These are phyloP conservation scores for Simplicillium aogashimaense DNA, from an alignment of 2,329 filamentous ascomycete species.

Conservation along the genomic window DNA sequence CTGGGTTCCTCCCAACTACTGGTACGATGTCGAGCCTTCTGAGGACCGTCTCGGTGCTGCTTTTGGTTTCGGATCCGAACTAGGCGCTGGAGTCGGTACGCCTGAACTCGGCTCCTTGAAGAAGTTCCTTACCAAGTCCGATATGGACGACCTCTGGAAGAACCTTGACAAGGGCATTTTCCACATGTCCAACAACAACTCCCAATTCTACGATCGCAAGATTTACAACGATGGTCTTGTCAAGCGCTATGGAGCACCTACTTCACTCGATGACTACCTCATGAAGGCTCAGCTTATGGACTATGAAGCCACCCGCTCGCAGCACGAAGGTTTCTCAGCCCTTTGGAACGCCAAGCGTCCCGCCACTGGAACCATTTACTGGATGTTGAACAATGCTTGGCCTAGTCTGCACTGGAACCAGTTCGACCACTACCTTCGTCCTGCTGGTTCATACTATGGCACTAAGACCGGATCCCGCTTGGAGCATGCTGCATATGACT, in stretches of 20 bases:
- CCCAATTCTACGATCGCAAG: constrained; percentile 42
- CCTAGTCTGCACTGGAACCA: constrained; percentile 56
- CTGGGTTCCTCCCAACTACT: constrained; percentile 57
- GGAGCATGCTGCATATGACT: constrained; percentile 49
- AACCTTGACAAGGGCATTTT: constrained; percentile 40
- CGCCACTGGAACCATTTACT: constrained; percentile 53
- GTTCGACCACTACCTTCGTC: constrained; percentile 52
- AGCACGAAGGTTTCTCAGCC: constrained; percentile 47
- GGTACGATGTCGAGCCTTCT: constrained; percentile 36
- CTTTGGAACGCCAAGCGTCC: constrained; percentile 39
- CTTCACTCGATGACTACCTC: constrained; percentile 45
- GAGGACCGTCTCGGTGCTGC: constrained; percentile 39
- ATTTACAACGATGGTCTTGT: constrained; percentile 49
- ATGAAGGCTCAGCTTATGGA: constrained; percentile 51
- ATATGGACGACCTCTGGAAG: constrained; percentile 47
- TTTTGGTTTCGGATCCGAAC: constrained; percentile 54
- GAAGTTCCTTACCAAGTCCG: constrained; percentile 39
- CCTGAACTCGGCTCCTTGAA: constrained; percentile 44
- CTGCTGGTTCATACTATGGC: constrained; percentile 49
- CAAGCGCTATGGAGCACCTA: constrained; percentile 38
- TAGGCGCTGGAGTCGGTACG: constrained; percentile 52
- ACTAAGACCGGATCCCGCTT: constrained; percentile 37
- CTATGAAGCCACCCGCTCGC: constrained; percentile 51
- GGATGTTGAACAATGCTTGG: constrained; percentile 60
- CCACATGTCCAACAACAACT: constrained; percentile 49